These are phyloP conservation scores for Carnegiea gigantea DNA, from an alignment of 179 eudicot species.

Conservation along the genomic window DNA sequence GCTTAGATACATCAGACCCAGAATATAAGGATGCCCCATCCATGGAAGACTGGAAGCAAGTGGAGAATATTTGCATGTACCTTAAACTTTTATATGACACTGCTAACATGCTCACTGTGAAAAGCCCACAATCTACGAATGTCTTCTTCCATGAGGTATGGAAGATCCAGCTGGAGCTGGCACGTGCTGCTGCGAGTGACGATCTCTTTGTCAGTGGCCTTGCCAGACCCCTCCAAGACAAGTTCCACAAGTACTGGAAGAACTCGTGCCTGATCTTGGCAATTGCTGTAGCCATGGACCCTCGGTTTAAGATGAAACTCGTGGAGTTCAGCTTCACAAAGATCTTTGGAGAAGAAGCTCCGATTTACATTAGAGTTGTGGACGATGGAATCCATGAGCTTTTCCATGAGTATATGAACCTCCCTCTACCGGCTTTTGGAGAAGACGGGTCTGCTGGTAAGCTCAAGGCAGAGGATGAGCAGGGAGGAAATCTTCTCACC, in stretches of 20 bases:
- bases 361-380: slow-evolving; percentile 46
- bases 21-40: slow-evolving; percentile 61
- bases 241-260: slow-evolving; percentile 86
- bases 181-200: slow-evolving; percentile 70
- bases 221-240: slow-evolving; percentile 67
- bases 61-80: slow-evolving; percentile 53
- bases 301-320: slow-evolving; percentile 86
- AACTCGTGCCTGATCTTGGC: slow-evolving; percentile 76
- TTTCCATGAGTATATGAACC: slow-evolving; percentile 36
- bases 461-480: slow-evolving; percentile 42
- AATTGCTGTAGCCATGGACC: slow-evolving; percentile 85
- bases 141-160: slow-evolving; percentile 83
- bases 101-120: slow-evolving; percentile 54
- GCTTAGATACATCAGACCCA: slow-evolving; percentile 67
- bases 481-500: slow-evolving; percentile 31
- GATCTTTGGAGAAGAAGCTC: slow-evolving; percentile 63
- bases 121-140: slow-evolving; percentile 53
- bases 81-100: slow-evolving; percentile 73
- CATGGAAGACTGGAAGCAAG: slow-evolving; percentile 62
- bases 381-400: slow-evolving; percentile 51
- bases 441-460: slow-evolving; percentile 28
- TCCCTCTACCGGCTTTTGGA: slow-evolving; percentile 24
- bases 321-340: slow-evolving; percentile 85
- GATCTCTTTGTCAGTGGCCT: slow-evolving; percentile 62
- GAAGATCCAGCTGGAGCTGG: slow-evolving; percentile 82